Percentiles rank a stretch among this genome's conserved stretches.
phyloP scores from a whole-genome alignment of 148 eudicot species.

The Rhododendron griersonianum region DNA sequence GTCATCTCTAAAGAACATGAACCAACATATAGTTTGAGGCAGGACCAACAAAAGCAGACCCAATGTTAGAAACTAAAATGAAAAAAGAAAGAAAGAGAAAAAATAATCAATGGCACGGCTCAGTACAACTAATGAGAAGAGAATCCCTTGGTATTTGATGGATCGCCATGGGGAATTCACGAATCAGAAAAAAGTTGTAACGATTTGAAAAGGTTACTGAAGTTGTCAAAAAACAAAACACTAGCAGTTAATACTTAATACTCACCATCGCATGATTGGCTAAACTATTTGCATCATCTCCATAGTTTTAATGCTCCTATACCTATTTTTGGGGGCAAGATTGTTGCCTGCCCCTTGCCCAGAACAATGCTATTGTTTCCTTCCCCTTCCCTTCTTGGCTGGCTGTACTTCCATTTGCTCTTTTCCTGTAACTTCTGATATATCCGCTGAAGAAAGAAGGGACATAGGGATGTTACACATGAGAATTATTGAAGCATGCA shows the following conservation, averaged over 20 bases:
- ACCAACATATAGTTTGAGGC: neutral
- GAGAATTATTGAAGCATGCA: neutral
- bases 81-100: neutral
- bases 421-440: conserved; percentile 79
- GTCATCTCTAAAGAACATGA: neutral
- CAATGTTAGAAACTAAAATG: neutral
- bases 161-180: neutral
- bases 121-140: neutral
- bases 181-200: neutral
- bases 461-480: neutral
- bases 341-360: neutral
- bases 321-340: neutral
- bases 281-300: neutral
- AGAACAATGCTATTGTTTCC: conserved; percentile 53
- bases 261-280: neutral
- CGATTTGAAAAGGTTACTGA: neutral
- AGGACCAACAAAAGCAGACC: neutral
- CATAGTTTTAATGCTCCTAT: neutral
- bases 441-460: conserved; percentile 49
- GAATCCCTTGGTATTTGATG: neutral
- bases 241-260: neutral
- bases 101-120: neutral
- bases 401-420: conserved; percentile 80
- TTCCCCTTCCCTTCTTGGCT: conserved; percentile 84
- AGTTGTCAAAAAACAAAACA: neutral